Base-by-base conservation (phyloP, 331 rosid species). In the Malus hybrid region DNA sequence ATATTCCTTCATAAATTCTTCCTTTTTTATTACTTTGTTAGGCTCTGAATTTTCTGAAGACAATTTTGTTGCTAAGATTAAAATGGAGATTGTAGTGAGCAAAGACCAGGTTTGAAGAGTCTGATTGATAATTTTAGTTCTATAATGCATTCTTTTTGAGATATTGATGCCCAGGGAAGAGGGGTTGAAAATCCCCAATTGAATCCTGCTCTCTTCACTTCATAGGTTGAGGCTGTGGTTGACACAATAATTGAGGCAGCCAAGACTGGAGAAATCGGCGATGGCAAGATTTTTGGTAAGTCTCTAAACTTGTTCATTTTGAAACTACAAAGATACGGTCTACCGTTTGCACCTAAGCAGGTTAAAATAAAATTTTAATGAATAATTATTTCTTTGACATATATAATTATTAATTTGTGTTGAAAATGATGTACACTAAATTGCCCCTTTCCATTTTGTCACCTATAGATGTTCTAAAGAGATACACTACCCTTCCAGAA, bases 1-100 rank as follows among this genome's bases (percentile, higher is more conserved):
- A 50, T 53, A 58, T 4, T 57, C 68, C 29, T 71, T 22, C 55
- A 28, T 39, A 28, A 53, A 69, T 70, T 74, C 14, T 71, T 63
- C 28, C 36, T 63, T 19, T 56, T 19, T 44, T 28, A 8, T 57
- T 44, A 24, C 55, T 77, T 73, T 72, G 20, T 74, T 87, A 74
- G 97, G 97, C 73, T 92, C 97, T 64, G 99, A 94, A 81, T 94
- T 94, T 86, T 84, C 89, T 28, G 93, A 89, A 81, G 96, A 84
- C 85, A 92, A 82, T n/a, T 90, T 90, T 89, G 88, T 94, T 19
- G 87, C 90, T 82, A 92, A 92, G 88, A 93, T 94, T 75, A 94
- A 94, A 85, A 84, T 94, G 92, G 97, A 94, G 87, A 87, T 94
- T 75, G 99, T 94, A 68, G 90, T 92, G 80, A 76, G 64, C 71